phyloP scores from a whole-genome alignment of 179 eudicot genomes.

The Nepenthes alata region DNA sequence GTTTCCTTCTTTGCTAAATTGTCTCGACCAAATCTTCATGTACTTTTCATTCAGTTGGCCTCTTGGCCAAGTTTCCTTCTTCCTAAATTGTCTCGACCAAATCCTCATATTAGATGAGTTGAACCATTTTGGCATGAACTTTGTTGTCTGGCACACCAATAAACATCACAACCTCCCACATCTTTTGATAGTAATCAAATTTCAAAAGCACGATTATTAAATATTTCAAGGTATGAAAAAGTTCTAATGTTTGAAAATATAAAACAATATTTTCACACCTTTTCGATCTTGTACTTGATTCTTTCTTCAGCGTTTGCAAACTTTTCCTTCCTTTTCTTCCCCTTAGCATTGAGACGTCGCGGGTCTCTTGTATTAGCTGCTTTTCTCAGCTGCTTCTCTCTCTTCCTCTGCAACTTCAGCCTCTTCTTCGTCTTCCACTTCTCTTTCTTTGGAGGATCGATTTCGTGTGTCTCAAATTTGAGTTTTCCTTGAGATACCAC shows the following conservation, averaged over 20 bases:
- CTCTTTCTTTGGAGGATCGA: conserved; percentile 59
- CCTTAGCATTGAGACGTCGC: conserved; percentile 41
- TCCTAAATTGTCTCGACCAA: too few species aligned
- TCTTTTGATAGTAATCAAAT: neutral
- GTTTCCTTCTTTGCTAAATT: too few species aligned
- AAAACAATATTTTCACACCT: conserved; percentile 20
- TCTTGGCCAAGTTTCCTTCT: too few species aligned
- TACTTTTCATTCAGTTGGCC: too few species aligned
- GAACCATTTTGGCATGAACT: too few species aligned
- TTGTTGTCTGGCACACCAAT: too few species aligned
- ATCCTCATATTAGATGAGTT: too few species aligned
- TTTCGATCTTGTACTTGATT: conserved; percentile 68
- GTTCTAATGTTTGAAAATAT: too few species aligned
- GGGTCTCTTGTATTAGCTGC: conserved; percentile 71
- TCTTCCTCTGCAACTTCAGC: conserved; percentile 53
- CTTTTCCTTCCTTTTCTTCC: conserved; percentile 53
- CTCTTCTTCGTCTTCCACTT: conserved; percentile 73
- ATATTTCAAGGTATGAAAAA: too few species aligned
- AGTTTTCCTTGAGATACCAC: conserved; percentile 65
- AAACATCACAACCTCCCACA: too few species aligned
- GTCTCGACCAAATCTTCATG: too few species aligned
- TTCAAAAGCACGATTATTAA: neutral
- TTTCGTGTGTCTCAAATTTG: conserved; percentile 55
- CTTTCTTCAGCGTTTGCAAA: conserved; percentile 70
- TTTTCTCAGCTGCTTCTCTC: conserved; percentile 61